Evolutionary conservation across 129 eudicot genomes (phyloP).

Genomic region (Gnaphalium uliginosum): DNA sequence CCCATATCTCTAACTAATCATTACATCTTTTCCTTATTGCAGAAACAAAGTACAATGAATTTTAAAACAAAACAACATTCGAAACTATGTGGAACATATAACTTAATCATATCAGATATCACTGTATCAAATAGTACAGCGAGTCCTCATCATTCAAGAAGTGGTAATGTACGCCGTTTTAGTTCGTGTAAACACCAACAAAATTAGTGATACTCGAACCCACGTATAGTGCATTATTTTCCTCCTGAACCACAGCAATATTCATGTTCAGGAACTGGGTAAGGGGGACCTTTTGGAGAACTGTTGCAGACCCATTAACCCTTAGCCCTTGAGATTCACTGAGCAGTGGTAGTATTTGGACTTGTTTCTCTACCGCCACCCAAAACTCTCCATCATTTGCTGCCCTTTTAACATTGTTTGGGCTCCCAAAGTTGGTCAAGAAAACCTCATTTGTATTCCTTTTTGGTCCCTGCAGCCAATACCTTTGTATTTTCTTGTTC

Average conservation of each 20-base stretch:
- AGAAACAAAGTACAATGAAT: neutral
- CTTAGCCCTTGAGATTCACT: slow-evolving; percentile 23
- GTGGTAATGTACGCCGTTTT: neutral
- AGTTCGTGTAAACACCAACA: slow-evolving; percentile 13
- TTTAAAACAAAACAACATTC: neutral
- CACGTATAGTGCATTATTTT: slow-evolving; percentile 18
- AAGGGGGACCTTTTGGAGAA: slow-evolving; percentile 25
- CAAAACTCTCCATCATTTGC: slow-evolving; percentile 31
- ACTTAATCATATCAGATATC: neutral
- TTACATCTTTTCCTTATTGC: neutral
- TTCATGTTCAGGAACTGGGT: slow-evolving; percentile 9
- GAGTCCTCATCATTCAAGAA: neutral
- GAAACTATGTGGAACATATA: neutral
- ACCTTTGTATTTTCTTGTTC: slow-evolving; percentile 22
- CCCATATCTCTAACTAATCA: neutral
- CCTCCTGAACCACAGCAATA: slow-evolving; percentile 32
- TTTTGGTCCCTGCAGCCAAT: slow-evolving; percentile 37
- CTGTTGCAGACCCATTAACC: slow-evolving; percentile 31
- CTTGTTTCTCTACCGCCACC: slow-evolving; percentile 29
- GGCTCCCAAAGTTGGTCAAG: slow-evolving; percentile 26
- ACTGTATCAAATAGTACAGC: neutral
- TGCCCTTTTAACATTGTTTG: slow-evolving; percentile 31
- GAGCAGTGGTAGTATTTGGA: neutral
- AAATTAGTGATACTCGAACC: slow-evolving; percentile 15
- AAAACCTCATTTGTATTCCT: slow-evolving; percentile 24